Base-by-base conservation (phyloP, 192 early-diverging fungal species). In the Backusella mclennaniae region DNA sequence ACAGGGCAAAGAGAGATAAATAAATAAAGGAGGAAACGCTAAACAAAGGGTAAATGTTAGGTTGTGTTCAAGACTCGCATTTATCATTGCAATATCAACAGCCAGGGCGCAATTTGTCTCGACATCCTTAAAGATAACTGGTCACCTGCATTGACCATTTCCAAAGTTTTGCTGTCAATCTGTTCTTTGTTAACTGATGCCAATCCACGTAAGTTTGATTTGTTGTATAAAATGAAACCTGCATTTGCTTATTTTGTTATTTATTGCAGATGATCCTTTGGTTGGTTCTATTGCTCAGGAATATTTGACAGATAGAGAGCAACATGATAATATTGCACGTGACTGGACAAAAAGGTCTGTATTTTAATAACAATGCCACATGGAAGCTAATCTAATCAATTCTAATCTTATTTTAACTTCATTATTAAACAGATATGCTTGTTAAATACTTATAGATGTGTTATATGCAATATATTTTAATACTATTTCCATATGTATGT, bases 101-200 rank as follows among this genome's bases (percentile, higher is more conserved):
- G 88, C 72, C 89, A 90, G 76, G 97, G 97, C 14, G 88, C 88
- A 66, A 97, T 99, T 71, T 99, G 97, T 84, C 84, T 99, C 73
- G 96, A 98, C 69, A 95, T 97, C 42, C 85, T 99, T 41, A 99
- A 99, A 84, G 96, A 99, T 78, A 96, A 99, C 81, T 99, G 96
- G 97, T 95, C 93, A 59, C 97, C 96, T 23, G 96, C 95, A 33
- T 80, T 99, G 71, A 98, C 97, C 14, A 96, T 97, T 75, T 94
- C 95, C 42, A 98, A 98, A 84, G 96, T 99, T 14, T 82, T 99
- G 77, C 85, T 99, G n/a, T 96, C 95, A 1, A 94, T 99, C 76
- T 95, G 93, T 81, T 96, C 94, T 12, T 85, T 99, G 44, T 87
- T 99, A n/a, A 95, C 94, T 0, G 96, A 99, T 80, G 90, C 96